A percentile compares a stretch with the other conserved stretches of the same genome.
Evolutionary conservation across 2,329 filamentous ascomycete species (phyloP).

Genomic region (Zymoseptoria tritici): DNA sequence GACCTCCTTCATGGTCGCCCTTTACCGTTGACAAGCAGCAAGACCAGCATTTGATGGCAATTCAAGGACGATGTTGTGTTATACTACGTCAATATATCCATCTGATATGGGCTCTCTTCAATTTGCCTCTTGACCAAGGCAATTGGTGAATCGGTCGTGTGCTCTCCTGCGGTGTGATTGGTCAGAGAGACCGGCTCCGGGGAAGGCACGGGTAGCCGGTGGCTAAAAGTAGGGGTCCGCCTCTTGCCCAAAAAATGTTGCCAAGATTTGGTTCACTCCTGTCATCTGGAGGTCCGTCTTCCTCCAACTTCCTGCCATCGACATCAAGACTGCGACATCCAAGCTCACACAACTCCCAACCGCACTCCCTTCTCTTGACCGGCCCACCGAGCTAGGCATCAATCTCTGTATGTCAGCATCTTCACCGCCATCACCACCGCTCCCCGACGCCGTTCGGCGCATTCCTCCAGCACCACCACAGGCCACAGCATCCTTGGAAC

Average conservation of each 20-base stretch:
- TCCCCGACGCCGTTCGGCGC: neutral
- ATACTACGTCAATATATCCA: neutral
- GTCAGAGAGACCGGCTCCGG: neutral
- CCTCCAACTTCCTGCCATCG: neutral
- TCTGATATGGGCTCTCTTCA: neutral
- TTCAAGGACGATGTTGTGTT: neutral
- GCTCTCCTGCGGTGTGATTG: neutral
- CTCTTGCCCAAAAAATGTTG: neutral
- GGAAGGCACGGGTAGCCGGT: neutral
- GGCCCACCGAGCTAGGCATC: neutral
- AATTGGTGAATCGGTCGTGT: neutral
- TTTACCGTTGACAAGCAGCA: conserved; percentile 16
- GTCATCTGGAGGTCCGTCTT: neutral
- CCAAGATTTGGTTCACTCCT: neutral
- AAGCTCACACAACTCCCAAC: too few relatives aligned
- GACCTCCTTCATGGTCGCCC: conserved; percentile 8
- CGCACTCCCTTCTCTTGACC: too few relatives aligned
- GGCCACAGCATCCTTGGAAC: neutral
- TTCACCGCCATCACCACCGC: neutral
- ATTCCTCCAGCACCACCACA: neutral
- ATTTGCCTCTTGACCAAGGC: neutral
- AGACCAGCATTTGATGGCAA: neutral
- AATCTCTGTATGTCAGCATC: conserved; percentile 1
- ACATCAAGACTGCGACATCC: neutral
- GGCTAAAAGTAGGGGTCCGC: neutral